Evolutionary conservation across 495 filamentous ascomycete genomes (phyloP), one percentile per base, ranked within the genome.

Genomic region (Lophium mytilinum): DNA sequence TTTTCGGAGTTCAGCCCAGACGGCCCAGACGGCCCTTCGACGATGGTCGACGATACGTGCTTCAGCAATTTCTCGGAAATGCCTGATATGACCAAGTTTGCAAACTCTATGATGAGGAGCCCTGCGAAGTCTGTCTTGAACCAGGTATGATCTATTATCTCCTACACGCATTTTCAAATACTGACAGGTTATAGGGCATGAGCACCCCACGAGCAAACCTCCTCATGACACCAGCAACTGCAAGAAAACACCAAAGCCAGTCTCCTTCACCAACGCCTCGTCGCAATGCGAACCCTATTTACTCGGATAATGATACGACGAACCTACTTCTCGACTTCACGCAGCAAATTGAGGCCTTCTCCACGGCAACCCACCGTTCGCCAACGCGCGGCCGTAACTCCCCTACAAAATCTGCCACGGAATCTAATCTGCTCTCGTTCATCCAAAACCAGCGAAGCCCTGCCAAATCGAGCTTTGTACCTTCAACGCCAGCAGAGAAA

Each of bases 61-160:
- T 86, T 93, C 64, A 94, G 88, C 71, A 80, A 78, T 12, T 96
- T 95, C 71, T 95, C 90, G 3, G 87, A 88, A 0, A 80, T 95
- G 41, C 88, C 89, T 4, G 77, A 77, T 50, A 68, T 70, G 24
- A 93, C 89, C n/a, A 79, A 83, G 60, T 89, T 95, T 64, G 85
- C 88, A 9, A 80, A 82, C 37, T 70, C 90, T 57, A 79, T 80
- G 53, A 82, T 83, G 19, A 78, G 75, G 11, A 68, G 65, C 46
- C 79, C 82, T 8, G 69, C 74, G 5, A 81, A 80, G 60, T 66
- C 66, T 34, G 48, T 57, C 14, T 40, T 53, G 8, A 71, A 69
- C 50, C 68, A 69, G 64, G 72, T 75, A 66, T 69, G 65, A 36
- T 63, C 21, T 48, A 35, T 41, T 9, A 21, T 8, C 33, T 9